A percentile compares a stretch with the other conserved stretches of the same genome.
Conservation (phyloP, 306 rosid genomes). For the Betula pendula region DNA sequence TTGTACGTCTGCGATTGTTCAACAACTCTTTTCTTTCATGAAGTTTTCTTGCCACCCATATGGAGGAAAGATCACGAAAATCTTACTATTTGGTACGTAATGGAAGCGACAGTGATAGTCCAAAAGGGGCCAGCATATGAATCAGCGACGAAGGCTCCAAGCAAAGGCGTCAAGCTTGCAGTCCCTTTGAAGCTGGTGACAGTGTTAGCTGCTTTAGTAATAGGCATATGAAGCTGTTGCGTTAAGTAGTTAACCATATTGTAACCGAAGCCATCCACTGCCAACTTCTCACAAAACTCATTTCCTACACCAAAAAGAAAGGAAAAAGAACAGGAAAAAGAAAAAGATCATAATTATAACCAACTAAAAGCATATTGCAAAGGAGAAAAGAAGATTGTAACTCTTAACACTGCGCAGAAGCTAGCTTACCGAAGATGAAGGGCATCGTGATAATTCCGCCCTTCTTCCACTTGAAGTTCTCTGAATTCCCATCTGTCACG, state of each 20-base stretch:
- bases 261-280: constrained; percentile 80
- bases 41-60: too few species aligned
- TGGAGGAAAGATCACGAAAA: too few species aligned
- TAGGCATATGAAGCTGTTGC: constrained; percentile 75
- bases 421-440: constrained; percentile 79
- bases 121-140: constrained; percentile 81
- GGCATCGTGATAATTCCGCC: constrained; percentile 95
- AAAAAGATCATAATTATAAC: background rate
- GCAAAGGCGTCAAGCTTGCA: constrained; percentile 81
- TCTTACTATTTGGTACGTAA: constrained; percentile 71
- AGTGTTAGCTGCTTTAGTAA: constrained; percentile 85
- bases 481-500: too few species aligned
- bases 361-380: background rate
- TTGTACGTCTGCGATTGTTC: too few species aligned
- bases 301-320: constrained; percentile 44
- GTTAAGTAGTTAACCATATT: constrained; percentile 93
- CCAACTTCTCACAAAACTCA: constrained; percentile 84
- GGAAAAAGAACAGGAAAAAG: background rate
- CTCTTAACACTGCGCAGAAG: background rate
- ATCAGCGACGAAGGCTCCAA: constrained; percentile 88
- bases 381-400: background rate
- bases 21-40: too few species aligned
- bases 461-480: constrained; percentile 8
- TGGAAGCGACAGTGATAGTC: constrained; percentile 72
- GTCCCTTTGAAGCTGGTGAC: constrained; percentile 84